Conservation (phyloP, 2,329 filamentous ascomycete species). For the Hyphodiscus sp. region DNA sequence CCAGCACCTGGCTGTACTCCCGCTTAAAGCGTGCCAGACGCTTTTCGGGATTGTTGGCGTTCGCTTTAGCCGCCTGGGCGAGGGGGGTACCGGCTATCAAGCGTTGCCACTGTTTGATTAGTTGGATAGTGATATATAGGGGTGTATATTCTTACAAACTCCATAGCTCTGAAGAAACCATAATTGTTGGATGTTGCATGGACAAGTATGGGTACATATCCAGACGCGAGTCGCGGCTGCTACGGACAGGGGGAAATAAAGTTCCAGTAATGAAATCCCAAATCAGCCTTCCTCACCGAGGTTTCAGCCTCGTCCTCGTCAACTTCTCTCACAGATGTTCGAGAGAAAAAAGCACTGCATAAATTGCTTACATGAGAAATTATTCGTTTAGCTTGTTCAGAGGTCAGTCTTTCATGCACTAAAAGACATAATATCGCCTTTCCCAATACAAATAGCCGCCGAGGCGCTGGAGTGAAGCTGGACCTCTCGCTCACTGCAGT, state of each 20-base stretch:
- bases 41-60: slow-evolving; percentile 55
- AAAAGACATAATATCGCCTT: too few species aligned
- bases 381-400: too few species aligned
- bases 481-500: too few species aligned
- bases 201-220: not conserved
- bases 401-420: too few species aligned
- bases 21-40: slow-evolving; percentile 61
- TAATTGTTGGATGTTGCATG: slow-evolving; percentile 15
- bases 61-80: slow-evolving; percentile 48
- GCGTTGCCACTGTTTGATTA: slow-evolving; percentile 52
- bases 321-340: too few species aligned
- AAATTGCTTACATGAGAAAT: too few species aligned
- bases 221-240: not conserved
- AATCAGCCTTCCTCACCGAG: not conserved
- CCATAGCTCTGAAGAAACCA: slow-evolving; percentile 21
- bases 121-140: slow-evolving; percentile 10
- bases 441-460: too few species aligned
- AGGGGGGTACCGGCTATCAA: slow-evolving; percentile 57
- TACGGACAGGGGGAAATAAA: not conserved
- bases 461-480: too few species aligned
- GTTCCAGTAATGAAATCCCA: not conserved
- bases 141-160: slow-evolving; percentile 23
- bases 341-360: too few species aligned
- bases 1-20: slow-evolving; percentile 57
- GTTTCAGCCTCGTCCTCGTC: too few species aligned